Evolutionary conservation across 164 flowering plant genomes (phyloP).

Genomic region (Chloranthus sessilifolius): DNA sequence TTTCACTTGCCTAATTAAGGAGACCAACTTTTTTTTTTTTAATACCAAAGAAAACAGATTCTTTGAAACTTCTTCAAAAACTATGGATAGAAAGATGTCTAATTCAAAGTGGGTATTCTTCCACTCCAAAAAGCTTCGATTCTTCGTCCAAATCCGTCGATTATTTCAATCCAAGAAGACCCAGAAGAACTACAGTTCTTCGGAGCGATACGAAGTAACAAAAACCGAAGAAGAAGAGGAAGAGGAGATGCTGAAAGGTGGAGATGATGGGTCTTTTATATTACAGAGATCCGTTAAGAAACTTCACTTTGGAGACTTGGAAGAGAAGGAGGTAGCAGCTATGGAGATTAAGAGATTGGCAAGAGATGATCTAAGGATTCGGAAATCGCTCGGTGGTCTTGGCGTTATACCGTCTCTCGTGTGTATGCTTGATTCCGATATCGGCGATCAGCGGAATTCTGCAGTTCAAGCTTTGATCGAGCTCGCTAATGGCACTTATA

Average conservation of each 20-base stretch:
- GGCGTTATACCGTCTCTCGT: conserved; percentile 76
- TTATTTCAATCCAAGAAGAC: conserved; percentile 28
- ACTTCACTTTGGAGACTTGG: conserved; percentile 66
- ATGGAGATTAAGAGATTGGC: conserved; percentile 51
- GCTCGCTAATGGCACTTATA: conserved; percentile 71
- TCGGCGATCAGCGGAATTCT: conserved; percentile 29
- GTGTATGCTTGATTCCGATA: conserved; percentile 53
- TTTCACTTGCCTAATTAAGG: background rate
- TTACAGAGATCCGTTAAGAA: conserved; percentile 73
- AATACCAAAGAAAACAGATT: background rate
- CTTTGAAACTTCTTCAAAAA: background rate
- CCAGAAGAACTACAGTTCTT: conserved; percentile 10
- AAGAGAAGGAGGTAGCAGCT: conserved; percentile 55
- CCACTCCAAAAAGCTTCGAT: conserved; percentile 29
- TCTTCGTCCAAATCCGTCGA: conserved; percentile 44
- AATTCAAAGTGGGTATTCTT: conserved; percentile 2
- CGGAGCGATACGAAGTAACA: conserved; percentile 2
- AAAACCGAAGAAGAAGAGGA: conserved; percentile 2
- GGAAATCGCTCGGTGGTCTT: conserved; percentile 61
- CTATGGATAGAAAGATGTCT: background rate
- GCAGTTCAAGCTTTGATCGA: conserved; percentile 63
- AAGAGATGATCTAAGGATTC: conserved; percentile 31
- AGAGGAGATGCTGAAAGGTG: background rate
- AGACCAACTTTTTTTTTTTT: background rate
- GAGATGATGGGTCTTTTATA: conserved; percentile 20